These are phyloP conservation scores for Tricholoma flavovirens DNA, from an alignment of 768 basidiomycete genomes.

Conservation along the genomic window DNA sequence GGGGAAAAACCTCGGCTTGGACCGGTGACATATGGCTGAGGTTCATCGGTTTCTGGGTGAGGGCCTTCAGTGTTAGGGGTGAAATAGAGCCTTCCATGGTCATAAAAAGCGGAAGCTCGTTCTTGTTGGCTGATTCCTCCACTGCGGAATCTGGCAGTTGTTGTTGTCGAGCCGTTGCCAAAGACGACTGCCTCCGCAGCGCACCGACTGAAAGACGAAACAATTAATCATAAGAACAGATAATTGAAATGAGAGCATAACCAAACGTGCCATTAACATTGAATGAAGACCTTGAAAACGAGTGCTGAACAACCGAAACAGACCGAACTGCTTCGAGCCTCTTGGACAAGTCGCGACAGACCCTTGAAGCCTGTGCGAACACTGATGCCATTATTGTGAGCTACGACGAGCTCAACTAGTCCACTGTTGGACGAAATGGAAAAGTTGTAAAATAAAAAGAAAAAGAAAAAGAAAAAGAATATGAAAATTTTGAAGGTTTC, in stretches of 20 bases:
- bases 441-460: too few relatives aligned
- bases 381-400: slow-evolving; percentile 18
- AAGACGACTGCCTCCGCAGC: slow-evolving; percentile 9
- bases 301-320: slow-evolving; percentile 18
- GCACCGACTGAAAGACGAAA: background rate
- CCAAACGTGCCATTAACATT: slow-evolving; percentile 14
- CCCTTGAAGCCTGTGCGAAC: slow-evolving; percentile 17
- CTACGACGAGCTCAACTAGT: slow-evolving; percentile 11
- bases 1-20: slow-evolving; percentile 70
- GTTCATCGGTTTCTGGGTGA: slow-evolving; percentile 59
- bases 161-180: slow-evolving; percentile 6
- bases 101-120: slow-evolving; percentile 26
- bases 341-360: slow-evolving; percentile 10
- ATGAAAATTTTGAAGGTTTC: too few relatives aligned
- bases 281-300: slow-evolving; percentile 14
- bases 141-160: background rate
- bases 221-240: background rate
- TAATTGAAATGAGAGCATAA: background rate
- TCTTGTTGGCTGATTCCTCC: slow-evolving; percentile 3
- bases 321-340: slow-evolving; percentile 15
- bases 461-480: background rate
- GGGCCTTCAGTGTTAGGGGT: slow-evolving; percentile 45
- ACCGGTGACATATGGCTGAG: slow-evolving; percentile 74
- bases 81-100: slow-evolving; percentile 35
- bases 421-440: background rate